Conservation (phyloP, 163 green algal genomes). For the Prototheca cutis region DNA sequence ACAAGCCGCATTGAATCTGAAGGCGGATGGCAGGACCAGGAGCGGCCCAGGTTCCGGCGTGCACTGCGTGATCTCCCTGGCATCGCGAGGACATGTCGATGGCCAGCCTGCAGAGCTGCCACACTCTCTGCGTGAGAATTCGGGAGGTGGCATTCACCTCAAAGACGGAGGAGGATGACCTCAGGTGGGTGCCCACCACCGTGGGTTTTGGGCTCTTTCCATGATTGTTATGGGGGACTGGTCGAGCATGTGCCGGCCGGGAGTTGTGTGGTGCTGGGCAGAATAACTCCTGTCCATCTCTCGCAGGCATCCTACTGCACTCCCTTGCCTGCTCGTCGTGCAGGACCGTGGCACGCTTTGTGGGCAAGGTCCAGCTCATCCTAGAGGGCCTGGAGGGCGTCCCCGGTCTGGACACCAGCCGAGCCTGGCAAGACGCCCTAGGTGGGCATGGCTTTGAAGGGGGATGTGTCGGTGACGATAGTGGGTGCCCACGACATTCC, state of each 20-base stretch:
- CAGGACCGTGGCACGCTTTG: constrained; percentile 23
- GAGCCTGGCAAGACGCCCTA: not conserved
- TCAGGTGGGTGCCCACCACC: not conserved
- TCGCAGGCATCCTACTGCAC: not conserved
- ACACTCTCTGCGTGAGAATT: not conserved
- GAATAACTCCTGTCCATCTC: too few species aligned
- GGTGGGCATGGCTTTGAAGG: not conserved
- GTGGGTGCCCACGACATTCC: not conserved
- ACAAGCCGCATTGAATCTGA: too few species aligned
- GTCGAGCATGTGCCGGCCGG: too few species aligned
- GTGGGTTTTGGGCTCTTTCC: too few species aligned
- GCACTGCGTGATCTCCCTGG: too few species aligned
- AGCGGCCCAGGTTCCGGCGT: too few species aligned
- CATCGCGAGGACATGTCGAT: too few species aligned
- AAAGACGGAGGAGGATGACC: not conserved
- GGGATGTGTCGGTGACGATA: too few species aligned
- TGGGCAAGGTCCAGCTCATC: constrained; percentile 21
- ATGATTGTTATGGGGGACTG: too few species aligned
- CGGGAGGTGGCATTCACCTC: not conserved
- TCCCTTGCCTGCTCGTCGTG: not conserved
- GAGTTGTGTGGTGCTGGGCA: too few species aligned
- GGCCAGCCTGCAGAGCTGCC: not conserved
- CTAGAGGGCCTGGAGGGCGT: constrained; percentile 12
- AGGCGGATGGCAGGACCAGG: too few species aligned
- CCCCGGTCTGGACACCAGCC: not conserved